Evolutionary conservation across 345 rosid genomes (phyloP).

Genomic region (Eucalyptus microcorys): DNA sequence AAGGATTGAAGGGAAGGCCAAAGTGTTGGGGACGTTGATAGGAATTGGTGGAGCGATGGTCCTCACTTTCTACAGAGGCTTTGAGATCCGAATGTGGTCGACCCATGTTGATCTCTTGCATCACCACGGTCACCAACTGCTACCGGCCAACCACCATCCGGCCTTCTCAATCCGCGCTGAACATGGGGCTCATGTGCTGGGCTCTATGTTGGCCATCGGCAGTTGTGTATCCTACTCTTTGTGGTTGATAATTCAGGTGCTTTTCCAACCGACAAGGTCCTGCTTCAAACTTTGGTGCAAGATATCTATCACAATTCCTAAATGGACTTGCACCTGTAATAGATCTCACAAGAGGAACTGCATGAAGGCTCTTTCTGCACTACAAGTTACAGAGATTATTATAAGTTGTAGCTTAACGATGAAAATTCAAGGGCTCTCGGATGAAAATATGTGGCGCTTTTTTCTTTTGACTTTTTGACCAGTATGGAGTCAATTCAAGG

Average conservation of each 20-base stretch:
- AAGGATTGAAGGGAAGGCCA: slow-evolving; percentile 26
- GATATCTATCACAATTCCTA: background rate
- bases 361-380: background rate
- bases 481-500: background rate
- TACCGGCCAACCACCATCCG: background rate
- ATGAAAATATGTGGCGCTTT: background rate
- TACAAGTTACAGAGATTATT: background rate
- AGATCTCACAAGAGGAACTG: background rate
- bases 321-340: background rate
- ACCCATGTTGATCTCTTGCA: slow-evolving; percentile 20
- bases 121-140: background rate
- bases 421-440: background rate
- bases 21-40: slow-evolving; percentile 34
- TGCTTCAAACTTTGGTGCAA: background rate
- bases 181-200: background rate
- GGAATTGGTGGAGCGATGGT: slow-evolving; percentile 52
- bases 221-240: slow-evolving; percentile 16
- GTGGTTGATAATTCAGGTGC: slow-evolving; percentile 38
- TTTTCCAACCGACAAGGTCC: background rate
- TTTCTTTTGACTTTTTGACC: background rate
- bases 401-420: background rate
- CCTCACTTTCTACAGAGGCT: slow-evolving; percentile 44
- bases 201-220: slow-evolving; percentile 4
- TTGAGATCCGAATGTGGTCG: slow-evolving; percentile 10
- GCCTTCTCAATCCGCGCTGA: background rate